phyloP scores from a whole-genome alignment of 352 stramenopile genomes.

The Pythium diclinum region DNA sequence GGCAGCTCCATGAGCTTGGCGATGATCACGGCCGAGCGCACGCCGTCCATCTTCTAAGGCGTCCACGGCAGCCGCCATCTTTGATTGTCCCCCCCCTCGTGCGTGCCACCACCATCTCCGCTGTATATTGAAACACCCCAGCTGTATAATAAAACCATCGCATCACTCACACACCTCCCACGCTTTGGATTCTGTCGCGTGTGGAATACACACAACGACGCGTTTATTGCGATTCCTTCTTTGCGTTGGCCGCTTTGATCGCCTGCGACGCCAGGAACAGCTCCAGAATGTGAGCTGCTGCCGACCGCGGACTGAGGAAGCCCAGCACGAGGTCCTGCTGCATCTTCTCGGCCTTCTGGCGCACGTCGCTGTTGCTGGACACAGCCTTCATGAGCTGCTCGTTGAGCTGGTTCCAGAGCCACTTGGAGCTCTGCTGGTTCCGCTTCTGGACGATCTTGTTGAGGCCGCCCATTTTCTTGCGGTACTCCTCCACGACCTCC shows the following conservation, averaged over 20 bases:
- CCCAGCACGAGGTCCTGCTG: constrained; percentile 58
- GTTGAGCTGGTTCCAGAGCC: constrained; percentile 81
- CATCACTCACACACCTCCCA: neutral
- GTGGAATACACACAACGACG: neutral
- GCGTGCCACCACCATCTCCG: neutral
- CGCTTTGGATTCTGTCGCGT: neutral
- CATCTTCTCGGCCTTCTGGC: constrained; percentile 50
- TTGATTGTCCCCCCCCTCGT: constrained; percentile 10
- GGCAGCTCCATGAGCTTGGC: constrained; percentile 30
- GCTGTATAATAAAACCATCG: constrained; percentile 23
- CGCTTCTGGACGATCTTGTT: constrained; percentile 73
- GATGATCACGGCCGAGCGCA: constrained; percentile 58
- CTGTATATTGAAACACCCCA: constrained; percentile 10
- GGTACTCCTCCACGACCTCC: constrained; percentile 59
- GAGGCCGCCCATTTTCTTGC: constrained; percentile 47
- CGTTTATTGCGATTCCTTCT: constrained; percentile 1
- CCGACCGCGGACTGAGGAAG: constrained; percentile 64
- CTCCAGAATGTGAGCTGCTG: constrained; percentile 54
- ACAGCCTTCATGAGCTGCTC: constrained; percentile 72
- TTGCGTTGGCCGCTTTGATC: constrained; percentile 18
- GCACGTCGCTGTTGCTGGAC: constrained; percentile 41
- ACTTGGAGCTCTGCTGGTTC: constrained; percentile 70
- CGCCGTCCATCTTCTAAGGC: constrained; percentile 59
- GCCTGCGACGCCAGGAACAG: constrained; percentile 52
- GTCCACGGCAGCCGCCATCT: neutral